Evolutionary conservation across 2,329 filamentous ascomycete genomes (phyloP), one percentile per base, ranked within the genome.

Genomic region (Trichophyton simii): DNA sequence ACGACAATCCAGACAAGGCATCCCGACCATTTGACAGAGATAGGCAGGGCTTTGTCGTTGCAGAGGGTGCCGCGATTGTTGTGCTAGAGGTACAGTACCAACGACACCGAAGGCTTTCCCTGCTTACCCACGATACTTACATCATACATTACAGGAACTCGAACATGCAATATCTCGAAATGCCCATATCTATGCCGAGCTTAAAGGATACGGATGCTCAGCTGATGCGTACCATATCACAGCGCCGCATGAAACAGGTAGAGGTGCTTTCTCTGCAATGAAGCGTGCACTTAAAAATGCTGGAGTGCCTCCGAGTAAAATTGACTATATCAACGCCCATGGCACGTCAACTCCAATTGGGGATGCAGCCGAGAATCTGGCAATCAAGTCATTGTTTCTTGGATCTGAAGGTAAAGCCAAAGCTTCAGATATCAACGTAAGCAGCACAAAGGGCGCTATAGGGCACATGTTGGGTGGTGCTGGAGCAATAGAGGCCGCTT

Each of bases 241-340:
- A 9, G 89, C 92, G 0, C 94, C 94, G 0, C 84, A 85, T 18
- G 85, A 87, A 67, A 87, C 95, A 69, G 94, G 94, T 0, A 81
- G 83, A 58, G 94, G 94, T 0, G 91, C 94, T 0, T 82, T 85
- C 34, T 78, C 88, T 55, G 88, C 92, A 2, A 99, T 99, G 94
- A 87, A 82, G 71, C 84, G 84, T 66, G 91, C 92, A 0, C 75
- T 99, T 63, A 84, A 81, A 67, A 83, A 88, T 69, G 90, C 91
- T 0, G 75, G 80, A 0, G 70, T 95, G 42, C 79, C 79, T 59
- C 91, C 94, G 0, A 75, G 75, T 0, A 76, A 85, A 46, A 85
- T 99, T 3, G 89, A 91, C 72, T 99, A 99, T 72, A 83, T 99
- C 70, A 99, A 97, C 69, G 94, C 94, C 0, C 94, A 99, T 71